phyloP scores from a whole-genome alignment of 306 rosid species.

The Comarum palustre region DNA sequence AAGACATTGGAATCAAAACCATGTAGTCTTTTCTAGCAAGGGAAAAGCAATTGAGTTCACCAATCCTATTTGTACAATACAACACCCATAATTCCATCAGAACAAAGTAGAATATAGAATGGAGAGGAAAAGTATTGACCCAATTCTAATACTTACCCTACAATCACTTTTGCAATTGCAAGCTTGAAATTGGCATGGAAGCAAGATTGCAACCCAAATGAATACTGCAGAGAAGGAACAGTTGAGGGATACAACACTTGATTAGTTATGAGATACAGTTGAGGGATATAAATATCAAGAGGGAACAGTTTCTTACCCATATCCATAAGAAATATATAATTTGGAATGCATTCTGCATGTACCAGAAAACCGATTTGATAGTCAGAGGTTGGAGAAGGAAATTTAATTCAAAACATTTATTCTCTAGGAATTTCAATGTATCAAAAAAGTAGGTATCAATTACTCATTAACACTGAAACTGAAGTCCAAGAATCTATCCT shows the following conservation, averaged over 20 bases:
- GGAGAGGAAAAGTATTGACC: not conserved
- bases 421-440: not conserved
- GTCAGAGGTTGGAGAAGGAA: slow-evolving; percentile 11
- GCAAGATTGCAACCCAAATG: slow-evolving; percentile 63
- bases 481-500: not conserved
- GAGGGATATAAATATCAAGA: slow-evolving; percentile 10
- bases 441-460: not conserved
- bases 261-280: not conserved
- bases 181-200: slow-evolving; percentile 57
- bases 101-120: not conserved
- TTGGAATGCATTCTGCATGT: slow-evolving; percentile 86
- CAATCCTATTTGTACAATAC: not conserved
- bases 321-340: slow-evolving; percentile 71
- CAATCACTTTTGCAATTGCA: slow-evolving; percentile 46
- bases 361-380: slow-evolving; percentile 26
- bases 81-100: not conserved
- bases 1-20: not conserved
- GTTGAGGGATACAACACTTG: slow-evolving; percentile 9
- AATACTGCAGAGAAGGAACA: slow-evolving; percentile 69
- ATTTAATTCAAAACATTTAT: not conserved
- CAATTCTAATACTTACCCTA: slow-evolving; percentile 57
- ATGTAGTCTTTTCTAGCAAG: not conserved
- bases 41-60: not conserved
- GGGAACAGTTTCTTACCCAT: slow-evolving; percentile 56
- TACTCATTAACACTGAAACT: slow-evolving; percentile 9